Evolutionary conservation across 1,284 basidiomycete species (phyloP), one percentile per base, ranked within the genome.

Genomic region (Rhodotorula sp.): DNA sequence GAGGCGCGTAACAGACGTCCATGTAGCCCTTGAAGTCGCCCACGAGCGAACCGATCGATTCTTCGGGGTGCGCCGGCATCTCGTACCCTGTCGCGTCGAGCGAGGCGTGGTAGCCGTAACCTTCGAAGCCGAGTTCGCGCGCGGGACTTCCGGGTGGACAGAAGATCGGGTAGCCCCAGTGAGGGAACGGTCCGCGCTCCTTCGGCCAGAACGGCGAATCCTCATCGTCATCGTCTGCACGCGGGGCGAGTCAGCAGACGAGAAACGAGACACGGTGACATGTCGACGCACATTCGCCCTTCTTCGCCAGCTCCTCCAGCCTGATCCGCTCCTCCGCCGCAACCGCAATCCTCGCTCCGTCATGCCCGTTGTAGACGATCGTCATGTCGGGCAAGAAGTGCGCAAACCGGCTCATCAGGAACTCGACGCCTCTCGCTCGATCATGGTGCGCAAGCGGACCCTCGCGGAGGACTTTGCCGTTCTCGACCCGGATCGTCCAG

Each of bases 311-410:
- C 13, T 51, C 56, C 56, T 77, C 74, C 10, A 77, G 65, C 16
- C 77, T 61, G 30, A 64, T 65, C 30, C 76, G 60, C 54, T 77
- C 77, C 54, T 77, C 77, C 31, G 71, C 73, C 2, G 76, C 64
- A 13, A 77, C 62, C 8, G 71, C 72, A 22, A 75, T 66, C 26
- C 76, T 57, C 6, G 77, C 74, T 4, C 68, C 69, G 53, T 77
- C 77, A 67, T 77, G 75, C 1, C 76, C 76, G 56, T 77, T 77
- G 69, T 77, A 76, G 24, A 70, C 65, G 51, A 77, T 70, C 31
- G 65, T 68, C 75, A 77, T 76, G 47, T 77, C 76, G 30, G 77
- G 76, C 30, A 77, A 56, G 48, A 66, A 58, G 57, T 73, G 67
- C 46, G 65, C 69, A 53, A 74, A 77, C 31, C 75, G 59, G 55